Conservation (phyloP, 768 basidiomycete species). For the Leucocoprinus leucothites region DNA sequence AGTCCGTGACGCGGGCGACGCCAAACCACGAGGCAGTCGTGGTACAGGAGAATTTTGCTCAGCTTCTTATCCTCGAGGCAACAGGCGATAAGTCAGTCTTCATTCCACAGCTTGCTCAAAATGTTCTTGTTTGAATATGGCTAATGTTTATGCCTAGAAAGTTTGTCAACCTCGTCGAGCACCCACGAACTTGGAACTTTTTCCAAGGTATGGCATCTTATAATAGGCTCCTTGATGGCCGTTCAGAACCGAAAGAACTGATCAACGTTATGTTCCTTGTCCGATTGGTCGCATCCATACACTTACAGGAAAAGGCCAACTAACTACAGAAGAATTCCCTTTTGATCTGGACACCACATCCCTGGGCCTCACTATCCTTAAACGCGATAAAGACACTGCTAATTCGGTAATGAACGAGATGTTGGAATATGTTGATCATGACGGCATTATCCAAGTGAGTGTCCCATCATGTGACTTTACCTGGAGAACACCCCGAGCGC, state of each 20-base stretch:
- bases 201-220: constrained; percentile 36
- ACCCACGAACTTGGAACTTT: constrained; percentile 50
- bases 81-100: constrained; percentile 39
- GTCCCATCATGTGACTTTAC: background rate
- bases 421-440: constrained; percentile 43
- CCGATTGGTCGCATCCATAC: background rate
- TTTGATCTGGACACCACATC: constrained; percentile 61
- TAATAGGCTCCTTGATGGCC: background rate
- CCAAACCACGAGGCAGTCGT: constrained; percentile 26
- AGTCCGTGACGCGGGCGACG: constrained; percentile 41
- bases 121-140: background rate
- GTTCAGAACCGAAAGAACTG: constrained; percentile 8
- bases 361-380: constrained; percentile 42
- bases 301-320: constrained; percentile 29
- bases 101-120: background rate
- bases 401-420: constrained; percentile 55
- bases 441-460: constrained; percentile 49
- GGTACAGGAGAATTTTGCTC: constrained; percentile 54
- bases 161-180: constrained; percentile 41
- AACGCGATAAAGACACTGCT: constrained; percentile 27
- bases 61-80: constrained; percentile 54
- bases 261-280: background rate
- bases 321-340: constrained; percentile 49
- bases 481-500: background rate
- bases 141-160: constrained; percentile 24